A percentile compares a stretch with the other conserved stretches of the same genome.
Conservation (phyloP, 192 early-diverging fungal genomes). For the Dissophora ornata region DNA sequence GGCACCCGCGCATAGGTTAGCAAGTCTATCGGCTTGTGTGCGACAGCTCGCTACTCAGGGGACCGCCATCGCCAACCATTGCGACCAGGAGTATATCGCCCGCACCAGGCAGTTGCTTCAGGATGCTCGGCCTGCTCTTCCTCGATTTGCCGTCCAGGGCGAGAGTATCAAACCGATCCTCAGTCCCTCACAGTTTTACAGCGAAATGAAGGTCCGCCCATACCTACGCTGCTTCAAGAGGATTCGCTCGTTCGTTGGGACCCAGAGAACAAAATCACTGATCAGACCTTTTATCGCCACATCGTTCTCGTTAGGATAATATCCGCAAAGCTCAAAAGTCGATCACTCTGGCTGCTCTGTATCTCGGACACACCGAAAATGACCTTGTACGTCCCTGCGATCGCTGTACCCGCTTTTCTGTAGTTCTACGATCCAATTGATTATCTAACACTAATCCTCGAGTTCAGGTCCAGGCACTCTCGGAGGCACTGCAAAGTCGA, state of each 20-base stretch:
- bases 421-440: no score
- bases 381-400: conserved; percentile 69
- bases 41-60: conserved; percentile 3
- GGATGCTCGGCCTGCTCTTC: conserved; percentile 27
- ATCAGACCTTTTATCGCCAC: no score
- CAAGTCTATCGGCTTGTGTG: background rate
- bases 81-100: conserved; percentile 26
- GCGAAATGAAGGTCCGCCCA: conserved; percentile 60
- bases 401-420: no score
- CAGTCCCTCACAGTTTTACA: conserved; percentile 60
- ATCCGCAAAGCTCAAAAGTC: conserved; percentile 76
- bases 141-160: conserved; percentile 56
- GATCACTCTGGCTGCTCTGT: conserved; percentile 89
- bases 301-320: conserved; percentile 63
- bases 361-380: conserved; percentile 84
- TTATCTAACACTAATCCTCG: background rate
- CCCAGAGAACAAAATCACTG: no score
- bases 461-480: conserved; percentile 67
- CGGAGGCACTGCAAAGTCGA: conserved; percentile 64
- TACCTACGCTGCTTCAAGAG: no score
- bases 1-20: background rate
- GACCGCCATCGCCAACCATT: background rate
- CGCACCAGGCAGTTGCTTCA: conserved; percentile 25
- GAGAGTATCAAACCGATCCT: conserved; percentile 49
- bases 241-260: no score